Evolutionary conservation across 2,329 filamentous ascomycete genomes (phyloP).

Genomic region (Beauveria australis): DNA sequence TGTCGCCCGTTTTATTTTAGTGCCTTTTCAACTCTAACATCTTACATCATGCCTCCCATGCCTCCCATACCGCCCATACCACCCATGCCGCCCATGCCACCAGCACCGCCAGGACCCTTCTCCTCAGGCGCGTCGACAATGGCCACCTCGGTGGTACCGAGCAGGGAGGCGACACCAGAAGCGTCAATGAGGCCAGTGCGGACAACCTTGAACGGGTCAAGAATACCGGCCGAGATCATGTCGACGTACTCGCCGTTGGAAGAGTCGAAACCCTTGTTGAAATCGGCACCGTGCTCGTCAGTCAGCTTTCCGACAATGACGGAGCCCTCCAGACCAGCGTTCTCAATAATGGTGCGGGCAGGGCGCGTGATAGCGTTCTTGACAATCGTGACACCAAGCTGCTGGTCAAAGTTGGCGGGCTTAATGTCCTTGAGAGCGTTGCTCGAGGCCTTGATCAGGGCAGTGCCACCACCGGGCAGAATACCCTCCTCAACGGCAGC

Average conservation of each 20-base stretch:
- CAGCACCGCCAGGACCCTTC: slow-evolving; percentile 60
- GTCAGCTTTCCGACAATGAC: slow-evolving; percentile 97
- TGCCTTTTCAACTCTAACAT: slow-evolving; percentile 12
- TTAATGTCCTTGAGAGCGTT: slow-evolving; percentile 80
- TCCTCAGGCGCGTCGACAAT: slow-evolving; percentile 95
- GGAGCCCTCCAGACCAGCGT: slow-evolving; percentile 89
- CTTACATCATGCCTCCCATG: slow-evolving; percentile 56
- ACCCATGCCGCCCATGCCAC: slow-evolving; percentile 62
- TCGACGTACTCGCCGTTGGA: slow-evolving; percentile 96
- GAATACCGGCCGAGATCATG: slow-evolving; percentile 95
- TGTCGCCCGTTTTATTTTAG: slow-evolving; percentile 4
- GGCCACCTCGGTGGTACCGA: slow-evolving; percentile 96
- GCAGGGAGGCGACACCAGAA: slow-evolving; percentile 89
- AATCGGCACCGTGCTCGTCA: slow-evolving; percentile 83
- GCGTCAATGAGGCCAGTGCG: slow-evolving; percentile 92
- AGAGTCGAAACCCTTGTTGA: slow-evolving; percentile 98
- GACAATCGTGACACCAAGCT: slow-evolving; percentile 94
- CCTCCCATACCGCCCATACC: slow-evolving; percentile 52
- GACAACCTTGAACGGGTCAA: slow-evolving; percentile 98
- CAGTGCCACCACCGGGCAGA: slow-evolving; percentile 95
- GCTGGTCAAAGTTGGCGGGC: slow-evolving; percentile 95
- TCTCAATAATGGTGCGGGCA: slow-evolving; percentile 93
- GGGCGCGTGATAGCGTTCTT: slow-evolving; percentile 97
- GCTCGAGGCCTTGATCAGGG: slow-evolving; percentile 90
- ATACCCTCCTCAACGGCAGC: slow-evolving; percentile 99